Base-by-base conservation (phyloP, 371 early-diverging fungal genomes). In the Lichtheimia ramosa region DNA sequence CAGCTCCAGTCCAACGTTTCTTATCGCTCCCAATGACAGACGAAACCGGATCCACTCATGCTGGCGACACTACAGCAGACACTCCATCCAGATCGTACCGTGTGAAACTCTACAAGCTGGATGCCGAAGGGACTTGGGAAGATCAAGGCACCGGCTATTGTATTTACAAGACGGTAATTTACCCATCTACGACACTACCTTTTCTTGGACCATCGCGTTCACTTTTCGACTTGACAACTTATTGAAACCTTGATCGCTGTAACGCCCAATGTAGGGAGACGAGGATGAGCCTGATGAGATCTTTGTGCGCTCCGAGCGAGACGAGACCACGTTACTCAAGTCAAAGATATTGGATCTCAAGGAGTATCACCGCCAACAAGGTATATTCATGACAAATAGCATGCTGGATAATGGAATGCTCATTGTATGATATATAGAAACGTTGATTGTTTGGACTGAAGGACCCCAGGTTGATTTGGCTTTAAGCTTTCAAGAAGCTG, bases 381-480 rank as follows among this genome's bases (percentile, higher is more conserved):
- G 93, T 92, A 81, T 79, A 20, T 68, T n/a, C n/a, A 8, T 21
- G n/a, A 21, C 39, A 14, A 8, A 60, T 69, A 16, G 77, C 83
- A 61, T 77, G 79, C 77, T 60, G n/a, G 65, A 65, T 40, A 12
- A 34, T 21, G 50, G 18, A 23, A 57, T 48, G 40, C 51, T 25
- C 28, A 23, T 20, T 58, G 50, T 24, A 46, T 34, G 14, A 8
- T 34, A 8, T 34, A 6, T 75, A 94, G 96, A 88, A 20, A 95
- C 94, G 5, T 68, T 95, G 62, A 93, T 96, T 73, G 89, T 93
- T n/a, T 96, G 96, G 96, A 89, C 92, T 14, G 95, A 95, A 56
- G 86, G 84, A 7, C 79, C 82, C 27, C 85, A 85, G 14, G 65
- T 76, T 39, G 96, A 96, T 65, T 73, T 94, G 20, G 96, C 97